These are phyloP conservation scores for Sphaerulina populicola DNA, from an alignment of 2,329 filamentous ascomycete species.

Conservation along the genomic window DNA sequence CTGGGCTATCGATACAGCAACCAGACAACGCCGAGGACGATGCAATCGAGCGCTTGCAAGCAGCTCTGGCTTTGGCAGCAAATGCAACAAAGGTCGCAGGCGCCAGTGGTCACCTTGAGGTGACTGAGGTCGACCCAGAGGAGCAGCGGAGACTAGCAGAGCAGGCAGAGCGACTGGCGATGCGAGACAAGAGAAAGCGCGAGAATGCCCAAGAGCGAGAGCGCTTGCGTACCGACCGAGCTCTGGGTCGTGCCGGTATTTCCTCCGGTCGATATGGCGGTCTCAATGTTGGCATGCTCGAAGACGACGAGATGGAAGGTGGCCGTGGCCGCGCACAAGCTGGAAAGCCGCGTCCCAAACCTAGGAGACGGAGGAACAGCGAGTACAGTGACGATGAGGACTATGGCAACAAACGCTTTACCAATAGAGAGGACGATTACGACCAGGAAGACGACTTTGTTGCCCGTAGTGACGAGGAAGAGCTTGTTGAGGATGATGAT, in stretches of 20 bases:
- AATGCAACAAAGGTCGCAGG: conserved; percentile 45
- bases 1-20: conserved; percentile 60
- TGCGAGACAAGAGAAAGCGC: conserved; percentile 50
- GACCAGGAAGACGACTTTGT: conserved; percentile 74
- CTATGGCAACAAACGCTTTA: conserved; percentile 57
- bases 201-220: conserved; percentile 61
- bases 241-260: conserved; percentile 43
- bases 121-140: conserved; percentile 65
- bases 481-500: conserved; percentile 52
- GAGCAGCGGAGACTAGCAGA: conserved; percentile 66
- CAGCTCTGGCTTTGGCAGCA: conserved; percentile 57
- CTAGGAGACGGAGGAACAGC: conserved; percentile 33
- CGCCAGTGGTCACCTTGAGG: conserved; percentile 56
- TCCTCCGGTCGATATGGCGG: conserved; percentile 43
- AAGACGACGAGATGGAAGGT: conserved; percentile 47
- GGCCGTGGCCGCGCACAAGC: conserved; percentile 23
- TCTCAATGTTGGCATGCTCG: conserved; percentile 61
- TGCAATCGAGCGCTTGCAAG: conserved; percentile 60
- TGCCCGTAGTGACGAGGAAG: conserved; percentile 64
- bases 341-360: conserved; percentile 30
- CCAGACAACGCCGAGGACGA: conserved; percentile 62
- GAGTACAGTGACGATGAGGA: conserved; percentile 66
- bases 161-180: conserved; percentile 63
- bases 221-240: conserved; percentile 48
- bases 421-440: conserved; percentile 60